Percentiles rank a stretch among this genome's conserved stretches.
phyloP scores from a whole-genome alignment of 2,329 filamentous ascomycete genomes.

The Fusarium tanahbumbuense region DNA sequence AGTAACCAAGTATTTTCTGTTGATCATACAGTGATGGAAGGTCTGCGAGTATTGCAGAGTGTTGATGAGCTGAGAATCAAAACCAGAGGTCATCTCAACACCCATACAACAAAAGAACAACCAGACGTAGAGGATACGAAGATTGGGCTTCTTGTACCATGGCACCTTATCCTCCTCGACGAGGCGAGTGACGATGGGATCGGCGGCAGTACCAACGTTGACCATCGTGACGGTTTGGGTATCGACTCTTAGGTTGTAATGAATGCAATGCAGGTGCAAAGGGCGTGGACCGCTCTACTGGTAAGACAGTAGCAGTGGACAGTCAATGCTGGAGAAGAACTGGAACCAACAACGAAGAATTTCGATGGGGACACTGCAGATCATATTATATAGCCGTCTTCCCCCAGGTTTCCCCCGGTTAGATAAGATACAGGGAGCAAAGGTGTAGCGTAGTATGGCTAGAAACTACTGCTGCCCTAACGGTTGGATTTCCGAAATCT shows the following conservation, averaged over 20 bases:
- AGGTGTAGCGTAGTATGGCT: neutral
- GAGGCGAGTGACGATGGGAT: conserved; percentile 49
- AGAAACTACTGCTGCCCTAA: neutral
- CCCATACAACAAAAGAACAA: conserved; percentile 66
- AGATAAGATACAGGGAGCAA: conserved; percentile 11
- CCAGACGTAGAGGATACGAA: conserved; percentile 62
- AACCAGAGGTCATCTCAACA: conserved; percentile 68
- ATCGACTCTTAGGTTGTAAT: neutral
- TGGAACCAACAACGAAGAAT: neutral
- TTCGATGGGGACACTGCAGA: conserved; percentile 20
- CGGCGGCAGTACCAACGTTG: conserved; percentile 35
- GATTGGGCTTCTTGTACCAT: conserved; percentile 67
- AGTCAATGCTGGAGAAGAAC: neutral
- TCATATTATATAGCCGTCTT: conserved; percentile 28
- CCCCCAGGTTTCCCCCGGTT: neutral
- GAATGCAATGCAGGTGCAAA: neutral
- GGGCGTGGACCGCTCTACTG: neutral
- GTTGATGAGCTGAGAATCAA: conserved; percentile 61
- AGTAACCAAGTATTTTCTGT: accelerated
- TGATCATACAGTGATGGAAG: conserved; percentile 52
- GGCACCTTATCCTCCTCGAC: conserved; percentile 49
- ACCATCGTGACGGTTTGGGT: conserved; percentile 28
- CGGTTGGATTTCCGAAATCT: conserved; percentile 25
- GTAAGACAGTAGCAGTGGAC: neutral
- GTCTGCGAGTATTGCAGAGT: conserved; percentile 54